These are phyloP conservation scores for Candida parachauliodes DNA, from an alignment of 805 yeast genomes.

Conservation along the genomic window DNA sequence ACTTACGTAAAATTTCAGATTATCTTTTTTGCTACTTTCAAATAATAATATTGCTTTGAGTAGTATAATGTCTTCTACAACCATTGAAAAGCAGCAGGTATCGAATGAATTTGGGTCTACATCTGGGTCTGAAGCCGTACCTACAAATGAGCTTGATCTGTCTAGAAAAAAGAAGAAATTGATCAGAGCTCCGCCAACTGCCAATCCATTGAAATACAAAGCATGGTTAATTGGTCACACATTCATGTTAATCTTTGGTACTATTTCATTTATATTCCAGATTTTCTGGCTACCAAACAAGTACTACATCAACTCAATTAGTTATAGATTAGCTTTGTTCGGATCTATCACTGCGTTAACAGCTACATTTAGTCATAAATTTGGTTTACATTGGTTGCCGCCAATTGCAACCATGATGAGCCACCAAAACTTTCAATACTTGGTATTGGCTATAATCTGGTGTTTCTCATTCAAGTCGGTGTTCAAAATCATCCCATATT, in stretches of 20 bases:
- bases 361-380: constrained; percentile 54
- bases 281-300: constrained; percentile 36
- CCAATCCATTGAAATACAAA: constrained; percentile 42
- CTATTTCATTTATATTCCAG: constrained; percentile 33
- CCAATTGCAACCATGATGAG: constrained; percentile 61
- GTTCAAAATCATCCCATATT: constrained; percentile 62
- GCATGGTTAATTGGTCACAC: constrained; percentile 60
- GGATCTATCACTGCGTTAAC: constrained; percentile 55
- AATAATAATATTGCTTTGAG: not conserved
- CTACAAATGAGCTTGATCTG: constrained; percentile 15
- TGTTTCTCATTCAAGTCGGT: constrained; percentile 58
- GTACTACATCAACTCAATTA: constrained; percentile 44
- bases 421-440: constrained; percentile 72
- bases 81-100: not conserved
- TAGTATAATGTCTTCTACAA: not conserved
- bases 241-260: constrained; percentile 44
- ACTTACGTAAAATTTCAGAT: constrained; percentile 1
- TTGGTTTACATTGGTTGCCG: constrained; percentile 56
- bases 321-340: constrained; percentile 52
- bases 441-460: constrained; percentile 57
- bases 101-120: not conserved
- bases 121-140: not conserved
- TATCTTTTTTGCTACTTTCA: not conserved
- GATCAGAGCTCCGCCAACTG: constrained; percentile 23
- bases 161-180: constrained; percentile 22